Evolutionary conservation across 345 rosid genomes (phyloP), one percentile per base, ranked within the genome.

Genomic region (Citropsis articulata): DNA sequence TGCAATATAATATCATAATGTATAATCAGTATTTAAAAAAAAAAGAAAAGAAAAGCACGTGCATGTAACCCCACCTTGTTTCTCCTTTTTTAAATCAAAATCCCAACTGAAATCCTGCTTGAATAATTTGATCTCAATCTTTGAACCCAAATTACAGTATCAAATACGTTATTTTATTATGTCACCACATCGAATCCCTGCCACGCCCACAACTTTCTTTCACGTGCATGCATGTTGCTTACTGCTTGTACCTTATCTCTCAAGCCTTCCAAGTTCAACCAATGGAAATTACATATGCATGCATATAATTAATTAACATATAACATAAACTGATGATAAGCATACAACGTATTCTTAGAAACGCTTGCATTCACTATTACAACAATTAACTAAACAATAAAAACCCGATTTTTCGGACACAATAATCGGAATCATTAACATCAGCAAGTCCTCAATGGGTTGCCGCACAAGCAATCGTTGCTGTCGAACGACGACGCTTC

Each of bases 381-480:
- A 75, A 75, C 9, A 62, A 13, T 13, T 25, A 25, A 53, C 1
- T n/a, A 7, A 71, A 24, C 63, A 7, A 56, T 21, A 55, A 7
- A 14, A 21, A 16, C 45, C 69, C 67, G 71, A 35, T 61, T 64
- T 27, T 62, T 56, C 53, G 71, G 69, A 35, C 0, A 2, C 40
- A 62, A 45, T 12, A 71, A 2, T 53, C 33, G 61, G 25, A 53
- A 13, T 27, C 18, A 25, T 13, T 72, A 72, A 9, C 16, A 66
- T 81, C 78, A 95, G 59, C 99, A 93, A 50, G 90, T 76, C 84
- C 78, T 92, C 30, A 93, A 76, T 4, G 98, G 99, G 56, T 89
- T 92, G 60, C 99, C 98, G 72, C 98, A 92, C 22, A 93, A 85
- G 74, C 99, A 93, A 69, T 93, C 93, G 40, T 95, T 95, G 82